Conservation (phyloP, 2,329 filamentous ascomycete species). For the Cryoendolithus antarcticus region DNA sequence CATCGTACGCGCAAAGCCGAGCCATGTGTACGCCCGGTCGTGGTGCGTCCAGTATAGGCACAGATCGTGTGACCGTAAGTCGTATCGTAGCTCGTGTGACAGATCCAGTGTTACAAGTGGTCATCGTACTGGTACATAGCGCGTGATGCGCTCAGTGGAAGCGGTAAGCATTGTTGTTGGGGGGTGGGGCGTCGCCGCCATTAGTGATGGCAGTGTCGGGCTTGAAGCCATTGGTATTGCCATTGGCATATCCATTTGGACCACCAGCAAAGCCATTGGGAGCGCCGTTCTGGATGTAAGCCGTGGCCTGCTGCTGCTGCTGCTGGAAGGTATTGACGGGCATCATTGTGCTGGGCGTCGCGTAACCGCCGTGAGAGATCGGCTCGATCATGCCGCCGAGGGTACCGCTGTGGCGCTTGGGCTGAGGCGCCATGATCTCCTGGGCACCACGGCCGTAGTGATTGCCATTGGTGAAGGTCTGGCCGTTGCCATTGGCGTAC, state of each 20-base stretch:
- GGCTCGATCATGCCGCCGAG: conserved; percentile 6
- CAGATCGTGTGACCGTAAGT: background rate
- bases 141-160: conserved; percentile 2
- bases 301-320: conserved; percentile 1
- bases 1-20: too few relatives aligned
- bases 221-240: conserved; percentile 1
- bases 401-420: conserved; percentile 17
- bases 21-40: too few relatives aligned
- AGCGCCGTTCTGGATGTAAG: background rate
- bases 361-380: too few relatives aligned
- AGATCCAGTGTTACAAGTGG: conserved; percentile 5
- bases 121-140: background rate
- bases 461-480: conserved; percentile 4
- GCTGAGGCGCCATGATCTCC: conserved; percentile 17
- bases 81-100: conserved; percentile 5
- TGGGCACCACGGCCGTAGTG: conserved; percentile 8
- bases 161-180: conserved; percentile 4
- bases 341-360: conserved; percentile 3
- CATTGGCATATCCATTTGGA: conserved; percentile 1
- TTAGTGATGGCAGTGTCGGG: background rate
- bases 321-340: background rate
- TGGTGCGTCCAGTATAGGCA: too few relatives aligned
- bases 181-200: background rate
- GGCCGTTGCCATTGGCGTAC: conserved; percentile 7
- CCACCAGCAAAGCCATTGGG: background rate